A percentile compares a stretch with the other conserved stretches of the same genome.
phyloP scores from a whole-genome alignment of 805 yeast genomes.

The Starmerella etchellsii region DNA sequence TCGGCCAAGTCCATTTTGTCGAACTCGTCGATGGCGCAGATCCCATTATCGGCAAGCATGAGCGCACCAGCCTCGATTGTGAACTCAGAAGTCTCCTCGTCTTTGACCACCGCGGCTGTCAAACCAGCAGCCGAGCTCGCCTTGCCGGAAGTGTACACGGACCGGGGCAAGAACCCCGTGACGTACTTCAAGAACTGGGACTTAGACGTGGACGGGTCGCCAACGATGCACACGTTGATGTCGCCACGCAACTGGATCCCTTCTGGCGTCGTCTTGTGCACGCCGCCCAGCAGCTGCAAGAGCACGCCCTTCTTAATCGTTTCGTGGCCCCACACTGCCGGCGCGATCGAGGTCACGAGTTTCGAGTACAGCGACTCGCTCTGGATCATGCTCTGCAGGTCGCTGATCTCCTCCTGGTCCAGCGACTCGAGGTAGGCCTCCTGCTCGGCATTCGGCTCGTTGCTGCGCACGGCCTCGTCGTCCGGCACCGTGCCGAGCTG shows the following conservation, averaged over 20 bases:
- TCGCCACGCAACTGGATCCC: conserved; percentile 95
- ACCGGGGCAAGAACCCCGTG: conserved; percentile 79
- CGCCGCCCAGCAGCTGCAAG: conserved; percentile 85
- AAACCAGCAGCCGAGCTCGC: conserved; percentile 98
- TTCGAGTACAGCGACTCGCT: conserved; percentile 75
- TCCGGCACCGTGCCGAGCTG: conserved; percentile 22
- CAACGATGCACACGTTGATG: conserved; percentile 89
- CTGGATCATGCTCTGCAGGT: conserved; percentile 79
- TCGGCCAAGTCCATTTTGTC: conserved; percentile 94
- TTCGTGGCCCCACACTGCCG: conserved; percentile 94
- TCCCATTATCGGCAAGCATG: conserved; percentile 96
- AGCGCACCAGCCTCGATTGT: conserved; percentile 98
- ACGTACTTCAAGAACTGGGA: conserved; percentile 93
- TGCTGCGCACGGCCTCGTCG: conserved; percentile 36
- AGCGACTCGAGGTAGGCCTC: conserved; percentile 66
- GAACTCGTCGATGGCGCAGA: conserved; percentile 96
- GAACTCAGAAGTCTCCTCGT: conserved; percentile 92
- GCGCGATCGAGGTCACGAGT: conserved; percentile 79
- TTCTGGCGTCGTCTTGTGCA: conserved; percentile 83
- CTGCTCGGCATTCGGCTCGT: conserved; percentile 60
- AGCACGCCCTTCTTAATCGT: conserved; percentile 83
- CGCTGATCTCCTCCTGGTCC: conserved; percentile 69
- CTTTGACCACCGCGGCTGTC: conserved; percentile 95
- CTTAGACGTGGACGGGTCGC: conserved; percentile 95
- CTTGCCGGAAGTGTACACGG: conserved; percentile 94